phyloP scores from a whole-genome alignment of 176 grass and related monocot species.

The Triticum turgidum region DNA sequence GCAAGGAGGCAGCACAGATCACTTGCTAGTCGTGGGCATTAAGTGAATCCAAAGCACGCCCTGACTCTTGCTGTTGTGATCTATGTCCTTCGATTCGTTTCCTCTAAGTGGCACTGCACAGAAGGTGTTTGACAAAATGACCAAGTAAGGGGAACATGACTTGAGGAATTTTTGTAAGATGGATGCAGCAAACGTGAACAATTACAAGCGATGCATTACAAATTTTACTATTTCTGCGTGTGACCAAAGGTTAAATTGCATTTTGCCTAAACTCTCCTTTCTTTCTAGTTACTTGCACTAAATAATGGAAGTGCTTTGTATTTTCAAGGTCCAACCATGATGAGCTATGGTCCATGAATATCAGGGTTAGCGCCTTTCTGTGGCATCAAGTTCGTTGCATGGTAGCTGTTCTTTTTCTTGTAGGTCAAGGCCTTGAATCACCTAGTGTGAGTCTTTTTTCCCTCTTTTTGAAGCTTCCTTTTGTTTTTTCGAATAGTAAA shows the following conservation, averaged over 20 bases:
- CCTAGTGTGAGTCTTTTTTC: slow-evolving; percentile 66
- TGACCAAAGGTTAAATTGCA: slow-evolving; percentile 56
- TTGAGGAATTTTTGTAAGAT: slow-evolving; percentile 99
- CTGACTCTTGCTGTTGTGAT: no score
- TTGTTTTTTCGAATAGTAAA: neutral
- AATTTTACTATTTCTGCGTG: slow-evolving; percentile 73
- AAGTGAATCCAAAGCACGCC: no score
- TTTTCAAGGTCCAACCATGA: slow-evolving; percentile 61
- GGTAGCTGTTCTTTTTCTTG: slow-evolving; percentile 89
- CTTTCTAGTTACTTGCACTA: slow-evolving; percentile 18
- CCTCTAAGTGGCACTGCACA: no score
- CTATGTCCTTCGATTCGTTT: no score
- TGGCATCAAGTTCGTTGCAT: slow-evolving; percentile 97
- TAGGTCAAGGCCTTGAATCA: slow-evolving; percentile 75
- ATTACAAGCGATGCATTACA: slow-evolving; percentile 75
- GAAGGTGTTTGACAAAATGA: no score
- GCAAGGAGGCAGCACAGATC: no score
- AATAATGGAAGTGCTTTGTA: slow-evolving; percentile 1
- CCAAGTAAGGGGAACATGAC: slow-evolving; percentile 16
- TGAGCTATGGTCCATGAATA: slow-evolving; percentile 81
- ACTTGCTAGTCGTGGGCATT: no score
- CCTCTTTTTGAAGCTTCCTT: slow-evolving; percentile 8
- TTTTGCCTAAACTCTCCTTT: neutral
- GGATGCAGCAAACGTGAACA: slow-evolving; percentile 91
- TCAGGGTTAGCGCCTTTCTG: slow-evolving; percentile 88